Evolutionary conservation across 345 rosid genomes (phyloP).

Genomic region (Ceriops tagal): DNA sequence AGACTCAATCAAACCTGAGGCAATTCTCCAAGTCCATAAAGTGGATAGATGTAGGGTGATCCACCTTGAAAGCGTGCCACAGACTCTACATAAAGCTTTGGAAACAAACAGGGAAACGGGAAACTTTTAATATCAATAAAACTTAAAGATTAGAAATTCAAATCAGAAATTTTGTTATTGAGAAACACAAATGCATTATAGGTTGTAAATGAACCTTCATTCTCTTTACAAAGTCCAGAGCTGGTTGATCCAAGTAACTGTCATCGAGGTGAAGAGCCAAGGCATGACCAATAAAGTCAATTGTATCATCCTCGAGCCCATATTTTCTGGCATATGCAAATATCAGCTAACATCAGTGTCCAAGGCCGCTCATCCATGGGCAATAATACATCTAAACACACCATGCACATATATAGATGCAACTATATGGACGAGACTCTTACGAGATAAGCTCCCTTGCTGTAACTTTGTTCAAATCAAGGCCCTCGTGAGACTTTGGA

Average conservation of each 20-base stretch:
- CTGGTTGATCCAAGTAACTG: constrained; percentile 71
- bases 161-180: neutral
- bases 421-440: neutral
- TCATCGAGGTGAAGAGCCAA: constrained; percentile 78
- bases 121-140: neutral
- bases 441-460: constrained; percentile 80
- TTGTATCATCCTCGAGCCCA: constrained; percentile 85
- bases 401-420: neutral
- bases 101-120: neutral
- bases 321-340: constrained; percentile 45
- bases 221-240: constrained; percentile 69
- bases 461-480: constrained; percentile 74
- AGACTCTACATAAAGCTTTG: constrained; percentile 83
- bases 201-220: constrained; percentile 50
- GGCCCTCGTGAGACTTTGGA: constrained; percentile 85
- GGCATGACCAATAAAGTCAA: constrained; percentile 92
- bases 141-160: neutral
- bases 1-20: constrained; percentile 59
- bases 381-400: neutral
- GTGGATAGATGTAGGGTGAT: constrained; percentile 85
- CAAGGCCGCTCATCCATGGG: neutral
- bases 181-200: neutral
- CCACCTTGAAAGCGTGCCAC: constrained; percentile 91
- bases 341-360: neutral
- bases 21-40: constrained; percentile 83